Evolutionary conservation across 140 eudicot genomes (phyloP), one percentile per base, ranked within the genome.

Genomic region (Bidens hawaiensis): DNA sequence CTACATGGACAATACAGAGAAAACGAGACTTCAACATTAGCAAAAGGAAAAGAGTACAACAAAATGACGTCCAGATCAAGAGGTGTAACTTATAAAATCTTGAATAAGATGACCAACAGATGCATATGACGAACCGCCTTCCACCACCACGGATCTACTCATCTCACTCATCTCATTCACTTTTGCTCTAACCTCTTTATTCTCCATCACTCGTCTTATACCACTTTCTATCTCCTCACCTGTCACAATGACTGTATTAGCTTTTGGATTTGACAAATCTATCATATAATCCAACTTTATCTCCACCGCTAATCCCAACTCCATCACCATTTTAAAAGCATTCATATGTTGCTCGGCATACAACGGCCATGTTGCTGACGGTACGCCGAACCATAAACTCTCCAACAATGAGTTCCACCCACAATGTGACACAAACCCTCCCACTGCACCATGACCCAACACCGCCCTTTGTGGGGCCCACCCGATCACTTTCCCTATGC

Each of bases 381-480:
- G 93, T 10, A 77, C 84, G 14, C 93, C 93, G 21, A 52, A 72
- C 87, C 87, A 77, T 28, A 75, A 10, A n/a, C 80, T 75, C 22
- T 84, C 87, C 47, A 82, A 59, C 2, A 49, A 58, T 10, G 84
- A 82, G 71, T 82, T 82, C 88, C 84, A 82, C 17, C 93, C 93
- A 16, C 87, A 84, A 33, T 81, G 93, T 1, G 93, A 77, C 19
- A 81, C 76, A 9, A 84, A 84, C 3, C 87, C 87, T 23, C 87
- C 87, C 5, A 78, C 69, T 0, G 87, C 70, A 0, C 27, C 57
- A 56, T 84, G 87, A 2, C 74, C 64, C 45, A 84, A n/a, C 9
- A 81, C 75, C 0, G 76, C 75, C 69, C 30, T 48, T 11, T 81
- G 87, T 30, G 85, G 87, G 23, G 84, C 93, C 87, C 84, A 78